Evolutionary conservation across 495 filamentous ascomycete genomes (phyloP).

Genomic region (Neurospora pannonica): DNA sequence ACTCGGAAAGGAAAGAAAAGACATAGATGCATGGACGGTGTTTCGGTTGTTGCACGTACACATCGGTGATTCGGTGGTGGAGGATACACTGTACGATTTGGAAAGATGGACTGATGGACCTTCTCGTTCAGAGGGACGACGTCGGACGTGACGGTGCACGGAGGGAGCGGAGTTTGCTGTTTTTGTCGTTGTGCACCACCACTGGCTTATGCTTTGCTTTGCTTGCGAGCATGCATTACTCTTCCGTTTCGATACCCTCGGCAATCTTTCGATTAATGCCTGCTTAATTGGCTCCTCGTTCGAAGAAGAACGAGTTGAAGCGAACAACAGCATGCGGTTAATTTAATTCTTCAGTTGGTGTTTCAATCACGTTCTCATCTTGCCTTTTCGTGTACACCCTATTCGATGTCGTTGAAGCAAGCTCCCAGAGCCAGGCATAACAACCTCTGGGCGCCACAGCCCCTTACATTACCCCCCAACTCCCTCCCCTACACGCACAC

Average conservation of each 20-base stretch:
- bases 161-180: not conserved
- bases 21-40: not conserved
- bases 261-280: not conserved
- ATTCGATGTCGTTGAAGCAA: too few relatives aligned
- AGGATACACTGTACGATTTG: not conserved
- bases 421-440: too few relatives aligned
- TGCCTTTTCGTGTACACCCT: too few relatives aligned
- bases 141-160: not conserved
- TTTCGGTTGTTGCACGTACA: not conserved
- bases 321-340: not conserved
- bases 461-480: too few relatives aligned
- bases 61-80: not conserved
- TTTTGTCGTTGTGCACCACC: not conserved
- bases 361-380: not conserved
- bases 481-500: too few relatives aligned
- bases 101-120: not conserved
- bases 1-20: not conserved
- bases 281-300: not conserved
- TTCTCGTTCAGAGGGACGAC: not conserved
- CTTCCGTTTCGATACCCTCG: not conserved
- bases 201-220: not conserved
- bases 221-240: not conserved
- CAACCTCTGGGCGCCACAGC: too few relatives aligned
- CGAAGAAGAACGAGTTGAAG: not conserved
- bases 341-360: not conserved